These are phyloP conservation scores for Ceratocystis harringtonii DNA, from an alignment of 2,329 filamentous ascomycete genomes.

Conservation along the genomic window DNA sequence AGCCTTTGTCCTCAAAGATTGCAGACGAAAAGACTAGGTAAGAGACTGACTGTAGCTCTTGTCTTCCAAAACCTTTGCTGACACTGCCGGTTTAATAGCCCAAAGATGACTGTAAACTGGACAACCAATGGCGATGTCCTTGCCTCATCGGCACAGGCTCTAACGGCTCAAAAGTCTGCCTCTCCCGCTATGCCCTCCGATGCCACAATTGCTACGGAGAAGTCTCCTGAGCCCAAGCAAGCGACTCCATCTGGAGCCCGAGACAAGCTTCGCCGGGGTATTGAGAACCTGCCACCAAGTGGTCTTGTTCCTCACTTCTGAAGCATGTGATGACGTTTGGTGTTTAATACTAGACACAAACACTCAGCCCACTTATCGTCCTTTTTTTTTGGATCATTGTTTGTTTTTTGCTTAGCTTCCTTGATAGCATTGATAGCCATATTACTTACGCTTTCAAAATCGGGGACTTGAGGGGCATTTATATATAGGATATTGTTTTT, in stretches of 20 bases:
- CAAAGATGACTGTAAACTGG: constrained; percentile 12
- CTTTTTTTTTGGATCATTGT: constrained; percentile 4
- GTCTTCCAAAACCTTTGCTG: background rate
- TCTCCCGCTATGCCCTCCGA: constrained; percentile 13
- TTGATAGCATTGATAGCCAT: background rate
- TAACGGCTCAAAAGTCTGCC: constrained; percentile 9
- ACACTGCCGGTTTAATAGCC: constrained; percentile 5
- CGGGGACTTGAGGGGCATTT: background rate
- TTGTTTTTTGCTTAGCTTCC: background rate
- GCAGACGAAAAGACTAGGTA: constrained; percentile 8
- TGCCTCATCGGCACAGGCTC: background rate
- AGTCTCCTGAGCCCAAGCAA: constrained; percentile 13
- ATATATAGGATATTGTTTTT: background rate
- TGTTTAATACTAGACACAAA: background rate
- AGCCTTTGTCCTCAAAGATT: constrained; percentile 10
- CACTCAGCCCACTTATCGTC: background rate
- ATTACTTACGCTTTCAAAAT: background rate
- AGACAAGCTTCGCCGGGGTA: constrained; percentile 15
- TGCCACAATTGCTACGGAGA: constrained; percentile 6
- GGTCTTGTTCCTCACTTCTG: constrained; percentile 4
- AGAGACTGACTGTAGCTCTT: background rate
- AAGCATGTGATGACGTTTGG: background rate
- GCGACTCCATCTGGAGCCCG: constrained; percentile 9
- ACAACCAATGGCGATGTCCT: constrained; percentile 1
- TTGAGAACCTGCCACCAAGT: constrained; percentile 15